phyloP scores from a whole-genome alignment of 2,329 filamentous ascomycete species.

The Cytospora mali region DNA sequence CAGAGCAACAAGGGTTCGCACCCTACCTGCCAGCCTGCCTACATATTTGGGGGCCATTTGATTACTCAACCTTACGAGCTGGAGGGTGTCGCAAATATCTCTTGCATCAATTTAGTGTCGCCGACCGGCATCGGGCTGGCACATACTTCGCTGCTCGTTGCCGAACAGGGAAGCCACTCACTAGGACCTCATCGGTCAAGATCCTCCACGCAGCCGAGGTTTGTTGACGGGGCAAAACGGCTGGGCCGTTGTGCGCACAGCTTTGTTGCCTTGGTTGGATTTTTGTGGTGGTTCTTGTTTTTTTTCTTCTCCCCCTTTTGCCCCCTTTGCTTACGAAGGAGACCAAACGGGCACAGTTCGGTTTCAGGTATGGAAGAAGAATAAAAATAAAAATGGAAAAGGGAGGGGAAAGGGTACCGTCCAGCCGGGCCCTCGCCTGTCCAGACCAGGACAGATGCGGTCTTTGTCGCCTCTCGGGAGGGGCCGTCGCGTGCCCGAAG shows the following conservation, averaged over 20 bases:
- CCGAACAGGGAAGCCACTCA: neutral
- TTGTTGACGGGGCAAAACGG: neutral
- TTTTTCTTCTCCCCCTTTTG: no score
- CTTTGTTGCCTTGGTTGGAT: conserved; percentile 3
- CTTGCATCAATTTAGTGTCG: neutral
- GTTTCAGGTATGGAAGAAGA: conserved; percentile 3
- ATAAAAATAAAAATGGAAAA: no score
- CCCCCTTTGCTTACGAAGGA: conserved; percentile 6
- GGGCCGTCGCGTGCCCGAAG: conserved; percentile 25
- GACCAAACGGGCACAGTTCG: conserved; percentile 1
- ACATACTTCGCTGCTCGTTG: neutral
- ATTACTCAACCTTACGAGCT: neutral
- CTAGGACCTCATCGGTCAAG: neutral
- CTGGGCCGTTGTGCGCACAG: neutral
- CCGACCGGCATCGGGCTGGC: neutral
- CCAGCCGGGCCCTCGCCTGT: conserved; percentile 2
- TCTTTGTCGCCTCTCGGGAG: conserved; percentile 23
- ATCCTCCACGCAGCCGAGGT: neutral
- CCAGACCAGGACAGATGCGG: conserved; percentile 13
- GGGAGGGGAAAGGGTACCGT: conserved; percentile 9
- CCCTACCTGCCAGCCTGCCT: neutral
- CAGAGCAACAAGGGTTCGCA: neutral
- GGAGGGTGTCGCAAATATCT: neutral
- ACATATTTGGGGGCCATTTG: neutral
- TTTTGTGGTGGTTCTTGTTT: no score